These are phyloP conservation scores for Aleurites moluccanus DNA, from an alignment of 441 rosid genomes.

Conservation along the genomic window DNA sequence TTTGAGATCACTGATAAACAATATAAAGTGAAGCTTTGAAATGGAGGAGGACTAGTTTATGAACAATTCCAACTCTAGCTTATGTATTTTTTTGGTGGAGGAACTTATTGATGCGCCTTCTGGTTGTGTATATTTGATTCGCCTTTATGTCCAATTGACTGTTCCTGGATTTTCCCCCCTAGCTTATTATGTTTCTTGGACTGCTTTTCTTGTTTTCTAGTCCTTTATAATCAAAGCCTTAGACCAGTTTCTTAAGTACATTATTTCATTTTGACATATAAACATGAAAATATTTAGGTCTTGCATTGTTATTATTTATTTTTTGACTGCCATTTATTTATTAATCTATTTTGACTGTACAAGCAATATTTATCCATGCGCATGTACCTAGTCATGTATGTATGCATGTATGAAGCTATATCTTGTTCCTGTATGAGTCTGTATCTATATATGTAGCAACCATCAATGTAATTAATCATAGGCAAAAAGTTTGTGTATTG, in stretches of 20 bases:
- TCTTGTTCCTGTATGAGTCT: background rate
- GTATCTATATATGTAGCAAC: background rate
- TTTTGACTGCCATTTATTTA: background rate
- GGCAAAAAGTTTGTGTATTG: slow-evolving; percentile 14
- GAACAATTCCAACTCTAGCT: background rate
- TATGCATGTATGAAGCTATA: background rate
- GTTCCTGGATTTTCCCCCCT: background rate
- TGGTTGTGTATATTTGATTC: background rate
- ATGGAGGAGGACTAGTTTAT: background rate
- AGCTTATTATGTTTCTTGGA: background rate
- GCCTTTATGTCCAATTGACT: background rate
- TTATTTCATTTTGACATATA: background rate
- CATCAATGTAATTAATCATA: background rate
- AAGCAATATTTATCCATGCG: background rate
- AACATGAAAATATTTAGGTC: slow-evolving; percentile 5
- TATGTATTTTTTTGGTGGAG: slow-evolving; percentile 1
- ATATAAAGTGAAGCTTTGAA: background rate
- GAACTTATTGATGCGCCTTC: background rate
- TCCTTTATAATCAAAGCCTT: background rate
- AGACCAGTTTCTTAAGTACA: slow-evolving; percentile 3
- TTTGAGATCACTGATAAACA: background rate
- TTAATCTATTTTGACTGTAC: background rate
- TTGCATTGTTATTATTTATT: background rate
- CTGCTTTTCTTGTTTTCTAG: background rate
- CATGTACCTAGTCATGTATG: background rate